Base-by-base conservation (phyloP, 345 rosid species). In the Mercurialis annua region DNA sequence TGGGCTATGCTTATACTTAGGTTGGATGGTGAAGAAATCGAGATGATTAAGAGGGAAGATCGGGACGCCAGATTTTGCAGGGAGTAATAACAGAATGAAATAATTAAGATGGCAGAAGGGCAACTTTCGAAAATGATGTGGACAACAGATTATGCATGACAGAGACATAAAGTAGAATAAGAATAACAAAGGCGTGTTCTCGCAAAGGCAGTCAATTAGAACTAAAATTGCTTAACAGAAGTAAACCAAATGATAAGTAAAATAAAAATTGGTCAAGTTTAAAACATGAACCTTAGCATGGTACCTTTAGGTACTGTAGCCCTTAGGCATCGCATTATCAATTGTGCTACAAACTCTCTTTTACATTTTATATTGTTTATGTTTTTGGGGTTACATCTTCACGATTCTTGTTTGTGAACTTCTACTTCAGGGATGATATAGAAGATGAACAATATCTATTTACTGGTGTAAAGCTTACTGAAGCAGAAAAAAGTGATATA, bases 361-460 rank as follows among this genome's bases (percentile, higher is more conserved):
- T 51, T 47, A 6, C 23, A n/a, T 65, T 51, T 47, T 14, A 21
- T 42, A 20, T 11, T 10, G 3, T 33, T 2, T 15, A 17, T 47
- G 18, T 14, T 21, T 68, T 47, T 68, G n/a, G 36, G n/a, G 16
- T 34, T 60, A 5, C 3, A 10, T n/a, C 55, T 14, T n/a, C 20
- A n/a, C 30, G 18, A 12, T 50, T 71, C 31, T 36, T 48, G 6
- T 34, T 24, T 46, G 0, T 42, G 6, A 49, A 33, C 56, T 30
- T 73, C 56, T 71, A 40, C 71, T 47, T 34, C 80, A 92, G 96
- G 78, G 98, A 93, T 75, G 98, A 90, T 64, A 79, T 93, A 73
- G 90, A 80, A 80, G 98, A 93, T 66, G 97, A 93, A 44, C 89
- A 84, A 49, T 93, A 90, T 78, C 81, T 93, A 61, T 93, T 90